Base-by-base conservation (phyloP, 768 basidiomycete genomes). In the Tremella yokohamensis region DNA sequence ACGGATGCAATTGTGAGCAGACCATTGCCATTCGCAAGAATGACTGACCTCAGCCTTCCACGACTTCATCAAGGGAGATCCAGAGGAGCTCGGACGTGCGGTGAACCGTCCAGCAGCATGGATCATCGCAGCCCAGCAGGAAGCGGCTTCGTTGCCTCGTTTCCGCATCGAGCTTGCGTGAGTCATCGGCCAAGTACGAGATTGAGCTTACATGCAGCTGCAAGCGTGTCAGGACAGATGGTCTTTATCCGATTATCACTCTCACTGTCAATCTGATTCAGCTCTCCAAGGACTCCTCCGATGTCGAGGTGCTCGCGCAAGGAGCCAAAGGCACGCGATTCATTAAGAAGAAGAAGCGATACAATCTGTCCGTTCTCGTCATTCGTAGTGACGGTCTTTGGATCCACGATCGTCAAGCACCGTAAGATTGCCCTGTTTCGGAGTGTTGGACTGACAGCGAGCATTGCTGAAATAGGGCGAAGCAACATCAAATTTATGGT, bases 351-450 rank as follows among this genome's bases (percentile, higher is more conserved):
- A 4, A 4, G 15, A n/a, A n/a, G 42, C n/a, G 42, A 45, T 40
- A 52, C 22, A 60, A 60, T 40, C 25, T 64, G 9, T 64, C 62
- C 6, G 79, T 82, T 54, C 89, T 89, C 66, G 79, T 82, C 6
- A 72, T 87, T 12, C 26, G 69, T 18, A 61, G 73, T 1, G 89
- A 90, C 70, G 76, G 84, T 65, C 81, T 82, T 20, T 84, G 86
- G 52, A 75, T 94, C 56, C 88, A 90, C 69, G 91, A 87, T 70
- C 84, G 90, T 26, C 83, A 87, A 19, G 87, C 88, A 44, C 79
- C 82, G 90, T 90, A 65, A 64, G 81, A 24, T 19, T 11, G 19
- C 8, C 2, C n/a, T 62, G 29, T 26, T 18, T 20, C n/a, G 13
- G 18, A 34, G 6, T 37, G 13, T 8, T 29, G 38, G n/a, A n/a